These are phyloP conservation scores for Allodekkera sacchari DNA, from an alignment of 805 yeast species.

Conservation along the genomic window DNA sequence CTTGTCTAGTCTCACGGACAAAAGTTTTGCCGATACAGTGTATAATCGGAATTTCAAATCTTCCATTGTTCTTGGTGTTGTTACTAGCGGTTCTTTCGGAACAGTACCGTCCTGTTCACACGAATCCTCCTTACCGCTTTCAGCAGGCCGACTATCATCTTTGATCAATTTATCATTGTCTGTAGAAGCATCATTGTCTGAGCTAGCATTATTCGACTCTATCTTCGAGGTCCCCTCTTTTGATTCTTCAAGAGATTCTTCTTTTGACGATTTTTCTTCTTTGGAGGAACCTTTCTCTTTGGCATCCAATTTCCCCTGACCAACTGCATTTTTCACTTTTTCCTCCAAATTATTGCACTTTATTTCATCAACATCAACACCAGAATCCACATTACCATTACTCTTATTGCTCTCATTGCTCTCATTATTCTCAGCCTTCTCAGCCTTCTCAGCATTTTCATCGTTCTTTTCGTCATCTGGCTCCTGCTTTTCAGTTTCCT, in stretches of 20 bases:
- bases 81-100: constrained; percentile 22
- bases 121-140: too few species aligned
- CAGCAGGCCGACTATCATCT: too few species aligned
- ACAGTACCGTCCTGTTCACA: too few species aligned
- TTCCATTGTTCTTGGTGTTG: constrained; percentile 51
- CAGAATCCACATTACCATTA: too few species aligned
- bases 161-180: too few species aligned
- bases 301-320: background rate
- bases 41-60: constrained; percentile 83
- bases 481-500: background rate
- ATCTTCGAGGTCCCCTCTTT: background rate
- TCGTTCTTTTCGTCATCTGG: background rate
- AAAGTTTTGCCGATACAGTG: constrained; percentile 48
- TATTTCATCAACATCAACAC: too few species aligned
- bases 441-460: constrained; percentile 1
- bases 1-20: constrained; percentile 29
- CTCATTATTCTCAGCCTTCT: background rate
- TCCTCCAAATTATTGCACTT: too few species aligned
- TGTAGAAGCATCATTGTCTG: background rate
- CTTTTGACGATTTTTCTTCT: too few species aligned
- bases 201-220: background rate
- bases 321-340: background rate
- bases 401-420: background rate
- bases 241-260: background rate
- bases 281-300: background rate